These are phyloP conservation scores for Solanum pinnatisectum DNA, from an alignment of 257 asterid species.

Conservation along the genomic window DNA sequence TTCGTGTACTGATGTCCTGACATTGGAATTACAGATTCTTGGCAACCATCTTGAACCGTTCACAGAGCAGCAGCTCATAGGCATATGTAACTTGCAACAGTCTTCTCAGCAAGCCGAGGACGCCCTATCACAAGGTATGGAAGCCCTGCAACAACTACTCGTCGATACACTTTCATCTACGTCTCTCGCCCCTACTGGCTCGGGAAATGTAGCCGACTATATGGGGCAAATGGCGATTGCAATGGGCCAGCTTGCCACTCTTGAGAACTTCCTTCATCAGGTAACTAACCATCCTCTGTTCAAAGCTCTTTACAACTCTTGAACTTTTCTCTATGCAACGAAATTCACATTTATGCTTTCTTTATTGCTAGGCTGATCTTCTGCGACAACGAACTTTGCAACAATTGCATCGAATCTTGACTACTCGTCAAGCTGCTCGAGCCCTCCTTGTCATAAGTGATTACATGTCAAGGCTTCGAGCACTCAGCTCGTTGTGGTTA, in stretches of 20 bases:
- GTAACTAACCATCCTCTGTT: constrained; percentile 6
- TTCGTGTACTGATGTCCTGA: neutral
- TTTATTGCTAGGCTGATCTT: constrained; percentile 59
- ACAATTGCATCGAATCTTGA: constrained; percentile 75
- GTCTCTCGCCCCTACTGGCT: constrained; percentile 30
- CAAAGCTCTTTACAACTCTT: neutral
- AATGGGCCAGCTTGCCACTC: constrained; percentile 61
- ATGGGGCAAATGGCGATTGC: constrained; percentile 89
- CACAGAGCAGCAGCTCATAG: constrained; percentile 71
- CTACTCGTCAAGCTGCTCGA: constrained; percentile 89
- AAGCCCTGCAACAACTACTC: constrained; percentile 74
- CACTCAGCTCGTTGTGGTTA: constrained; percentile 72
- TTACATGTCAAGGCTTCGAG: constrained; percentile 74
- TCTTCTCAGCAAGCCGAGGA: constrained; percentile 94
- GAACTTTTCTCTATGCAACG: neutral
- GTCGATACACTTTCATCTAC: constrained; percentile 67
- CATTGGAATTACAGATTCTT: constrained; percentile 41
- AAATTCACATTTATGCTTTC: neutral
- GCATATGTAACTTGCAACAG: constrained; percentile 68
- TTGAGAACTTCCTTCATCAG: constrained; percentile 73
- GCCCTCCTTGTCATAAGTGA: constrained; percentile 82
- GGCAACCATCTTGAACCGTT: constrained; percentile 74
- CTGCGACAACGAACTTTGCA: constrained; percentile 79
- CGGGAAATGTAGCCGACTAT: constrained; percentile 59
- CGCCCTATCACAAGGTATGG: constrained; percentile 96